These are phyloP conservation scores for Sideroxylon spinosum DNA, from an alignment of 179 eudicot species.

Conservation along the genomic window DNA sequence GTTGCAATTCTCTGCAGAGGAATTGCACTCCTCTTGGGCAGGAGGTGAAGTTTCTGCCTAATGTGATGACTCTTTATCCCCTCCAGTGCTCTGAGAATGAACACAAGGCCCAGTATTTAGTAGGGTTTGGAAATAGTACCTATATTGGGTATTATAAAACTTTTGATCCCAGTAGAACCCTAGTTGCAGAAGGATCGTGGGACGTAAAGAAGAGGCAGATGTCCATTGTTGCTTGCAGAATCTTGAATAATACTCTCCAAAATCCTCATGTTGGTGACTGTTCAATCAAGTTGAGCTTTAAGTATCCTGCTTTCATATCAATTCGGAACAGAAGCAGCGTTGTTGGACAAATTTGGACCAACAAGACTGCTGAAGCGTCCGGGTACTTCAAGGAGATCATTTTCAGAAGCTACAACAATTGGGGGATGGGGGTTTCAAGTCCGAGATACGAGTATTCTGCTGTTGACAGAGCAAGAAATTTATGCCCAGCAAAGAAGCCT, in stretches of 20 bases:
- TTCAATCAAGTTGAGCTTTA: constrained; percentile 43
- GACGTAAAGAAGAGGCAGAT: constrained; percentile 18
- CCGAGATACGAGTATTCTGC: constrained; percentile 54
- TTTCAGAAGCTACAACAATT: constrained; percentile 29
- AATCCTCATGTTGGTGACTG: constrained; percentile 30
- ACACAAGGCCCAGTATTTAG: constrained; percentile 18
- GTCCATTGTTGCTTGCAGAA: constrained; percentile 25
- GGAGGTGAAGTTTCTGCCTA: constrained; percentile 15
- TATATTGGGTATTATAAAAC: not conserved
- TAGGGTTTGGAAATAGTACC: constrained; percentile 13
- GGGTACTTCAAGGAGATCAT: constrained; percentile 42
- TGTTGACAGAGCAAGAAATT: constrained; percentile 28
- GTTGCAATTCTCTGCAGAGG: not conserved
- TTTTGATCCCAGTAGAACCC: not conserved
- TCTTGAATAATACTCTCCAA: constrained; percentile 13
- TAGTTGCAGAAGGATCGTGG: constrained; percentile 41
- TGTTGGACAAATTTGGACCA: constrained; percentile 59
- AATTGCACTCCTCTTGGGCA: constrained; percentile 19
- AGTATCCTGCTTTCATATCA: constrained; percentile 37
- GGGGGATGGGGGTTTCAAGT: constrained; percentile 25
- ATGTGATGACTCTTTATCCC: constrained; percentile 11
- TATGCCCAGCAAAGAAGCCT: constrained; percentile 32
- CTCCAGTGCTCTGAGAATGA: constrained; percentile 24
- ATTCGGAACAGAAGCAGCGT: constrained; percentile 33
- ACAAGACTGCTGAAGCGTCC: constrained; percentile 29